Conservation (phyloP, 1,284 basidiomycete genomes). For the Moesziomyces parantarcticus region DNA sequence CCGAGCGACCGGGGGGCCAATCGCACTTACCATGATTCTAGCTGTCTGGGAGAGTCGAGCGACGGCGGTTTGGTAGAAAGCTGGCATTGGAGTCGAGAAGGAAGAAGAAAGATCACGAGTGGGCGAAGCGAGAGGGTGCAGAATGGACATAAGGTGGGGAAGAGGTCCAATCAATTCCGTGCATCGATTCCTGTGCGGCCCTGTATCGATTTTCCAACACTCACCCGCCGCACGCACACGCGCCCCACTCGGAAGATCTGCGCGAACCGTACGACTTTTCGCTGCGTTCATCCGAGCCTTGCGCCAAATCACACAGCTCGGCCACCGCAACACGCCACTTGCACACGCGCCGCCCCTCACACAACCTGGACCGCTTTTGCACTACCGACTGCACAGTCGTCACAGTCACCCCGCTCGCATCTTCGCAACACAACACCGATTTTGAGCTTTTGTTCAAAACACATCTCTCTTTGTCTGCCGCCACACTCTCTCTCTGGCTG, state of each 20-base stretch:
- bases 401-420: neutral
- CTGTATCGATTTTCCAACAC: conserved; percentile 2
- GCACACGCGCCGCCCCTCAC: neutral
- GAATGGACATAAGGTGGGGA: conserved; percentile 29
- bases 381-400: too few species aligned
- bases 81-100: conserved; percentile 43
- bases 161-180: conserved; percentile 17
- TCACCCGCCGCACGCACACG: neutral
- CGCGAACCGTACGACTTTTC: neutral
- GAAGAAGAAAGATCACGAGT: conserved; percentile 4
- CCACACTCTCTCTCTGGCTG: neutral
- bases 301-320: neutral
- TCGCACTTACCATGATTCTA: conserved; percentile 55
- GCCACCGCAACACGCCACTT: too few species aligned
- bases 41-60: conserved; percentile 54
- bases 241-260: neutral
- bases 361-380: conserved; percentile 37
- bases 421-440: neutral
- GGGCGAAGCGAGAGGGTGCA: conserved; percentile 5
- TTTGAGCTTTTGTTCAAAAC: too few species aligned
- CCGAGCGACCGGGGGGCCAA: neutral
- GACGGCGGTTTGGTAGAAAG: conserved; percentile 55
- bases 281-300: neutral
- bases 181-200: conserved; percentile 22
- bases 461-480: too few species aligned